A percentile compares a stretch with the other conserved stretches of the same genome.
Evolutionary conservation across 768 basidiomycete species (phyloP).

Genomic region (Clitopilus passeckerianus): DNA sequence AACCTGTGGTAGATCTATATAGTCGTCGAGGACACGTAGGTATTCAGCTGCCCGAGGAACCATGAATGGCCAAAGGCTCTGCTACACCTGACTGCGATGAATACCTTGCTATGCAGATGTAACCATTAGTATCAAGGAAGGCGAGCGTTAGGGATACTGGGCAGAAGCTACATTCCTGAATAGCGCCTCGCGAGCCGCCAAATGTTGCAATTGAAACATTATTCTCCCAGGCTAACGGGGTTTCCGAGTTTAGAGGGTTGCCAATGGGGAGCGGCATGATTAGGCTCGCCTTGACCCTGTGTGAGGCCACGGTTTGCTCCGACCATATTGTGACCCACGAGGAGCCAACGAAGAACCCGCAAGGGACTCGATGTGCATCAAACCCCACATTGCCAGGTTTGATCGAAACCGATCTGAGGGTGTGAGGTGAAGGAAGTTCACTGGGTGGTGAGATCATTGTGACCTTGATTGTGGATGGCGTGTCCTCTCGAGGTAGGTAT

Average conservation of each 20-base stretch:
- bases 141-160: not conserved
- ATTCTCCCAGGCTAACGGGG: not conserved
- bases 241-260: not conserved
- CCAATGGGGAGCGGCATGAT: not conserved
- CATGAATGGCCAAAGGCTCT: not conserved
- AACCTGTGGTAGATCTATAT: too few species aligned
- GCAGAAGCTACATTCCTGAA: not conserved
- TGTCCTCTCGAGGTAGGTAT: not conserved
- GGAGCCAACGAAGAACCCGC: not conserved
- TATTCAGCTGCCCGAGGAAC: too few species aligned
- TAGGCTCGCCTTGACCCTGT: not conserved
- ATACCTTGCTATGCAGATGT: not conserved
- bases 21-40: too few species aligned
- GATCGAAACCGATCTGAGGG: not conserved
- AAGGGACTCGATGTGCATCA: not conserved
- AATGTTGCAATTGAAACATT: not conserved
- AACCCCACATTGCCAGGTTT: not conserved
- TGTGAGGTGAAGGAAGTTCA: not conserved
- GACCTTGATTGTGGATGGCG: not conserved
- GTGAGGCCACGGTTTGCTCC: not conserved
- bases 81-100: not conserved
- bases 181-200: not conserved
- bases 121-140: not conserved
- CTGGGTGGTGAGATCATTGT: not conserved
- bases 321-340: not conserved